Base-by-base conservation (phyloP, 441 rosid genomes). In the Capsella rubella region DNA sequence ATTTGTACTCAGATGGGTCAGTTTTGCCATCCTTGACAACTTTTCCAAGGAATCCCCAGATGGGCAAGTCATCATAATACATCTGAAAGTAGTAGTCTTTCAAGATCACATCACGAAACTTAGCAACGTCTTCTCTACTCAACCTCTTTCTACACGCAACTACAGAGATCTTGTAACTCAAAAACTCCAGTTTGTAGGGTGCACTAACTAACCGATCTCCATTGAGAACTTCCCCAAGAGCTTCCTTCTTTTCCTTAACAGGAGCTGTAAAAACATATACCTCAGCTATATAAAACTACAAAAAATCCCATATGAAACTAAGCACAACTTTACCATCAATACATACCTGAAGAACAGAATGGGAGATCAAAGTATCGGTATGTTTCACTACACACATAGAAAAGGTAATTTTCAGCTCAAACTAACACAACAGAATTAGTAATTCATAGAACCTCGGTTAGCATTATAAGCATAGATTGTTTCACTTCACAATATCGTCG, bases 31-130 rank as follows among this genome's bases (percentile, higher is more conserved):
- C 88, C 73, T 68, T 86, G 57, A 82, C 86, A 79, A 83, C 84
- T 73, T 77, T 82, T 31, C 88, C 90, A 11, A 84, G 67, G 71
- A 87, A 87, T 37, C 87, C 88, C 87, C 84, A 87, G 31, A 87
- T 77, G 4, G 90, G 90, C 60, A 87, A 75, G 79, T 87, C 90
- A 72, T 84, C 90, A 79, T 78, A 86, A 73, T 86, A 86, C 90
- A 84, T 87, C 75, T 84, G 90, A 69, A 87, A 87, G 81, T 83
- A 84, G 47, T 84, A 87, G 72, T 84, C 88, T 69, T 81, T 82
- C 6, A 72, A 29, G 25, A 87, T 79, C 8, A 80, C 88, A 57
- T 69, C 59, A 55, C 86, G 72, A 69, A 87, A 87, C 40, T 78
- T 66, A 2, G 82, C 76, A 6, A 83, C 84, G 14, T 87, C 86